A percentile compares a stretch with the other conserved stretches of the same genome.
Conservation (phyloP, 2,329 filamentous ascomycete genomes). For the Trichoderma oligosporum region DNA sequence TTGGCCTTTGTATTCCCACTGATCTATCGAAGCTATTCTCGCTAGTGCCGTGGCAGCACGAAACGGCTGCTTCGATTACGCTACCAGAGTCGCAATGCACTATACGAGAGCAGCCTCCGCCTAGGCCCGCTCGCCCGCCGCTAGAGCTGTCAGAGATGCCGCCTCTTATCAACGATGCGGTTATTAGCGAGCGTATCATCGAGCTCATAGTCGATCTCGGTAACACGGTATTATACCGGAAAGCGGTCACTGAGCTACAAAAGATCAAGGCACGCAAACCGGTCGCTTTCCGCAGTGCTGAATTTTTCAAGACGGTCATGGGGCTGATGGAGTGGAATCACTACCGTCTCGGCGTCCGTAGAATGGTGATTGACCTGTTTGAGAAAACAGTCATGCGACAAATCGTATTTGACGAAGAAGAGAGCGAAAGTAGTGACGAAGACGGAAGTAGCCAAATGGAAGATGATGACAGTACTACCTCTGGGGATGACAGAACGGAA, state of each 20-base stretch:
- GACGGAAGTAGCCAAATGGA: slow-evolving; percentile 37
- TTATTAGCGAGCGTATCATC: slow-evolving; percentile 74
- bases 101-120: slow-evolving; percentile 43
- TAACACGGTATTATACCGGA: slow-evolving; percentile 89
- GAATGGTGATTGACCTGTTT: slow-evolving; percentile 90
- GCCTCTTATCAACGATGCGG: slow-evolving; percentile 53
- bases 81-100: slow-evolving; percentile 53
- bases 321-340: slow-evolving; percentile 82
- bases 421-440: slow-evolving; percentile 44
- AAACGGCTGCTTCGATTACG: slow-evolving; percentile 44
- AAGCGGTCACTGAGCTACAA: slow-evolving; percentile 75
- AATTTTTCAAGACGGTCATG: slow-evolving; percentile 82
- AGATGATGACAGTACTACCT: slow-evolving; percentile 53
- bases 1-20: slow-evolving; percentile 83
- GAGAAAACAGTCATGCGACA: slow-evolving; percentile 82
- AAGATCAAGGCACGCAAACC: slow-evolving; percentile 74
- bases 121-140: slow-evolving; percentile 40
- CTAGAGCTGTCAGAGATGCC: slow-evolving; percentile 41
- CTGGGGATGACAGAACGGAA: slow-evolving; percentile 53
- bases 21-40: slow-evolving; percentile 76
- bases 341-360: slow-evolving; percentile 79
- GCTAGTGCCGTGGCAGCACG: slow-evolving; percentile 57
- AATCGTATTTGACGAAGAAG: slow-evolving; percentile 67
- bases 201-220: slow-evolving; percentile 83
- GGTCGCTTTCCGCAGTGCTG: slow-evolving; percentile 68